Percentiles rank a stretch among this genome's conserved stretches.
Conservation (phyloP, 768 basidiomycete genomes). For the Tulasnella sp. region DNA sequence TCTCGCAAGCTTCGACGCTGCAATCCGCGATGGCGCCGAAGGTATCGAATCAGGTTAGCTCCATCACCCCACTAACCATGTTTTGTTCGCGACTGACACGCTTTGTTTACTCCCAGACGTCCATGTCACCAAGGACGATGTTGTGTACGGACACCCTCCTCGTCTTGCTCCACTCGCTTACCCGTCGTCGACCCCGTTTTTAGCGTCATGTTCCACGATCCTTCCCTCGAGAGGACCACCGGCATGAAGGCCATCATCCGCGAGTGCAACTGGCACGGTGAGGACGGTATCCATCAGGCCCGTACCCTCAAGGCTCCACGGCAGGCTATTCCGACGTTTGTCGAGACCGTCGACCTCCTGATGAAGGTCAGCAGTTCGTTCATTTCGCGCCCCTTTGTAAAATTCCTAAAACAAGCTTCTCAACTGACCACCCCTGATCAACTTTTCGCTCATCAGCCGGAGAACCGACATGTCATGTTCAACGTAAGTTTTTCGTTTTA, state of each 20-base stretch:
- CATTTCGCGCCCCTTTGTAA: neutral
- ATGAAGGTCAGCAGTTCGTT: conserved; percentile 43
- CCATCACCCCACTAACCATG: neutral
- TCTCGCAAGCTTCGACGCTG: conserved; percentile 85
- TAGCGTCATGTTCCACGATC: conserved; percentile 86
- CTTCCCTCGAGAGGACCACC: conserved; percentile 72
- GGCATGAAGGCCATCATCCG: conserved; percentile 59
- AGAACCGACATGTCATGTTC: conserved; percentile 29
- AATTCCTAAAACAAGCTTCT: neutral
- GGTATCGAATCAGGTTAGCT: conserved; percentile 83
- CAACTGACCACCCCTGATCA: neutral
- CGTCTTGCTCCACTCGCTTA: neutral
- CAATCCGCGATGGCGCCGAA: conserved; percentile 89
- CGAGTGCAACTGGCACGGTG: conserved; percentile 59
- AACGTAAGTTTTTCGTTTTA: conserved; percentile 26
- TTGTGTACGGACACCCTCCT: conserved; percentile 33
- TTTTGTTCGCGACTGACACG: neutral
- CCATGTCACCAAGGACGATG: conserved; percentile 77
- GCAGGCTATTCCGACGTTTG: conserved; percentile 84
- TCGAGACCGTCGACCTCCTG: conserved; percentile 63
- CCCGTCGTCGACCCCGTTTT: neutral
- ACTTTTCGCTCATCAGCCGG: conserved; percentile 16
- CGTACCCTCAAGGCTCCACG: conserved; percentile 67
- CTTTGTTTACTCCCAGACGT: conserved; percentile 50
- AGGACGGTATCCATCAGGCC: conserved; percentile 60